Percentiles rank a stretch among this genome's conserved stretches.
phyloP scores from a whole-genome alignment of 179 eudicot species.

The Camellia oleifera region DNA sequence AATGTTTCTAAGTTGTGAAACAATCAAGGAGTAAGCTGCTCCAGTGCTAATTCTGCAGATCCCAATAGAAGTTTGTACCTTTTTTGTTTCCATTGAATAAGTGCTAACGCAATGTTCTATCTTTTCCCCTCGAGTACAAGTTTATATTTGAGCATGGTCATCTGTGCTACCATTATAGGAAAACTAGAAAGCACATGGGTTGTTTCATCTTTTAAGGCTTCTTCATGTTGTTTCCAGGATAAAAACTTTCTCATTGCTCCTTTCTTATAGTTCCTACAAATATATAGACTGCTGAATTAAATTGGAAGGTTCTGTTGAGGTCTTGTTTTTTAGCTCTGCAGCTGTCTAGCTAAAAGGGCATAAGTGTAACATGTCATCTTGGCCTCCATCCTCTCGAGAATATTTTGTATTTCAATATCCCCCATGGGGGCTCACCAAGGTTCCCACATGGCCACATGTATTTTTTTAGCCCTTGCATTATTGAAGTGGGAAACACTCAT shows the following conservation, averaged over 20 bases:
- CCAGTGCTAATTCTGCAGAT: too few relatives aligned
- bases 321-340: background rate
- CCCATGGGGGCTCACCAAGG: background rate
- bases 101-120: too few relatives aligned
- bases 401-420: background rate
- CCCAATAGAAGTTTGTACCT: too few relatives aligned
- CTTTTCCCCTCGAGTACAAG: too few relatives aligned
- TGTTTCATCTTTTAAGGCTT: background rate
- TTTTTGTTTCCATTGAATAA: too few relatives aligned
- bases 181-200: background rate
- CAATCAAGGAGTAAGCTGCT: too few relatives aligned
- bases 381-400: background rate
- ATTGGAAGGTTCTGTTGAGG: background rate
- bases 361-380: background rate
- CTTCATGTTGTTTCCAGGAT: background rate
- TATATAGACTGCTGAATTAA: background rate
- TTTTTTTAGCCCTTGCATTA: background rate
- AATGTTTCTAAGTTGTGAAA: too few relatives aligned
- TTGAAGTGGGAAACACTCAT: background rate
- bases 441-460: background rate
- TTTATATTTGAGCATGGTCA: too few relatives aligned
- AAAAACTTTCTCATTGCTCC: background rate
- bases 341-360: background rate
- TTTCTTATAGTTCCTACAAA: background rate
- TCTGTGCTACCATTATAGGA: background rate